A percentile compares a stretch with the other conserved stretches of the same genome.
phyloP scores from a whole-genome alignment of 1,139 yeast genomes.

The Yamadazyma mexicana region DNA sequence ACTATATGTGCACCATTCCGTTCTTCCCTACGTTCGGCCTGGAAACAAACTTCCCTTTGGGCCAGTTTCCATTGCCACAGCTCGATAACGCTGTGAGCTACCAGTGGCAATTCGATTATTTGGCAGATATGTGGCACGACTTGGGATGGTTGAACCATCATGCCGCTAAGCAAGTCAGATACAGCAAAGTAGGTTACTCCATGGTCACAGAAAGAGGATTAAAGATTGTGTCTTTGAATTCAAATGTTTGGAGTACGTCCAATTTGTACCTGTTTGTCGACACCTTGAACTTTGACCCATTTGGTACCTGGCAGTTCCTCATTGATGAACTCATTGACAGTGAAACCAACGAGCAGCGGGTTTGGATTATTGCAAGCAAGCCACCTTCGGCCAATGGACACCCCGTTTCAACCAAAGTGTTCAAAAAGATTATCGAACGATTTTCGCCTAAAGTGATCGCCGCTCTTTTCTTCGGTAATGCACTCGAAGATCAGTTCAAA shows the following conservation, averaged over 20 bases:
- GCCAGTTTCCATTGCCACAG: constrained; percentile 23
- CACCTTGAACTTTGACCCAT: constrained; percentile 23
- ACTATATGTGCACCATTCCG: background rate
- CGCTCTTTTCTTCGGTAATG: constrained; percentile 30
- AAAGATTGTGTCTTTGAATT: constrained; percentile 31
- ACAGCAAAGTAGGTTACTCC: constrained; percentile 27
- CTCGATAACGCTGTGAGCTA: constrained; percentile 14
- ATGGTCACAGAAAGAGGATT: constrained; percentile 25
- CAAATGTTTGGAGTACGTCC: constrained; percentile 30
- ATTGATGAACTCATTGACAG: constrained; percentile 29
- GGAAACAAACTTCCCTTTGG: constrained; percentile 27
- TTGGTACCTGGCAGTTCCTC: constrained; percentile 30
- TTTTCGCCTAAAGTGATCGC: constrained; percentile 36
- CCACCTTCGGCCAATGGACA: constrained; percentile 24
- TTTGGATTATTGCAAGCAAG: constrained; percentile 34
- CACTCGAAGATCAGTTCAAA: constrained; percentile 26
- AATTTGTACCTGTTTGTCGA: constrained; percentile 27
- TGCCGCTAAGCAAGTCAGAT: constrained; percentile 30
- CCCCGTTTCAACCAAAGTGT: constrained; percentile 27
- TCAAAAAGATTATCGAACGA: constrained; percentile 27
- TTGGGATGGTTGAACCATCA: constrained; percentile 41
- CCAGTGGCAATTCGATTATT: constrained; percentile 30
- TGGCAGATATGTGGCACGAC: constrained; percentile 29
- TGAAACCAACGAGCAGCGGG: constrained; percentile 29
- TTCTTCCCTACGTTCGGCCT: constrained; percentile 25